These are phyloP conservation scores for Escovopsis weberi DNA, from an alignment of 2,329 filamentous ascomycete genomes.

Conservation along the genomic window DNA sequence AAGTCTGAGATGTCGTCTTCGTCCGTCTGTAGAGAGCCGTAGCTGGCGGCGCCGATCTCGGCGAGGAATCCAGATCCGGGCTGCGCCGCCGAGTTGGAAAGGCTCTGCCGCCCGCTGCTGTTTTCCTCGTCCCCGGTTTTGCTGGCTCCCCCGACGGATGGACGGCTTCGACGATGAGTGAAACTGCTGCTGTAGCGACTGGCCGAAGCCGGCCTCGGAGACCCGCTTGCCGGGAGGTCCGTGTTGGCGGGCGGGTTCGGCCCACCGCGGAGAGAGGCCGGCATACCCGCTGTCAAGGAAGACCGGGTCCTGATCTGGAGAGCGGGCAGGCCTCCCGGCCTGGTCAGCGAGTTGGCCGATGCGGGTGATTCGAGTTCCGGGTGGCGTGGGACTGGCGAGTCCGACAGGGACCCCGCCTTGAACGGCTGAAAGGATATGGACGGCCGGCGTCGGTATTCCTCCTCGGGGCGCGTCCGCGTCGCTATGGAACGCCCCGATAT, in stretches of 20 bases:
- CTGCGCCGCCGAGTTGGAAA: constrained; percentile 52
- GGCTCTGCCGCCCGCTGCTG: constrained; percentile 68
- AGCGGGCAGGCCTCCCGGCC: constrained; percentile 29
- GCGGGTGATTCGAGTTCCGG: constrained; percentile 36
- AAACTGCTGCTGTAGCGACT: constrained; percentile 91
- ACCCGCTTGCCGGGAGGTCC: constrained; percentile 55
- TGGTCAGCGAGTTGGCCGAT: constrained; percentile 38
- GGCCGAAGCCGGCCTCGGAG: constrained; percentile 64
- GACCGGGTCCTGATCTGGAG: constrained; percentile 45
- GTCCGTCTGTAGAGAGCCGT: constrained; percentile 57
- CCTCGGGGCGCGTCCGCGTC: constrained; percentile 29
- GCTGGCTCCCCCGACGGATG: constrained; percentile 61
- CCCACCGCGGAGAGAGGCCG: constrained; percentile 54
- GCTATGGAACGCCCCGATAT: constrained; percentile 22
- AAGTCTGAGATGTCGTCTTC: constrained; percentile 93
- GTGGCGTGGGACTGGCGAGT: constrained; percentile 51
- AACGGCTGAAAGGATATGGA: constrained; percentile 92
- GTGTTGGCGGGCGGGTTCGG: constrained; percentile 37
- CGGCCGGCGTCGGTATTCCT: constrained; percentile 50
- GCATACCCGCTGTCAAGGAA: constrained; percentile 61
- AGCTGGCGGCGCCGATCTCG: constrained; percentile 50
- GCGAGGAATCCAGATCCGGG: constrained; percentile 70
- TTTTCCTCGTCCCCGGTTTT: constrained; percentile 53
- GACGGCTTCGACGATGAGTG: constrained; percentile 64
- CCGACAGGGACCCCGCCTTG: constrained; percentile 89